phyloP scores from a whole-genome alignment of 345 rosid genomes.

The Excoecaria cochinchinensis region DNA sequence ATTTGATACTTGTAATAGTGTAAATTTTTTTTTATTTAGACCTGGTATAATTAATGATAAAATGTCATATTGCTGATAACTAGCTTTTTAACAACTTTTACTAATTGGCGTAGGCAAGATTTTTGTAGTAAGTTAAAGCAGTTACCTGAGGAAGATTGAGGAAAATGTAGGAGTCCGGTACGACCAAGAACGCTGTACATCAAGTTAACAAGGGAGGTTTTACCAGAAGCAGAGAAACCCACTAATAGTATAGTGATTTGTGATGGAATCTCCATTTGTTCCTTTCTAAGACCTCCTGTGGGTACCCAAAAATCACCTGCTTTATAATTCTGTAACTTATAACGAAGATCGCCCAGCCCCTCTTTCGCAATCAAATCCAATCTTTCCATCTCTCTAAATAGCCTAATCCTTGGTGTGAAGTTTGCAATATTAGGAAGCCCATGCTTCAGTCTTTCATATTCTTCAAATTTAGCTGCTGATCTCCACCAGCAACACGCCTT shows the following conservation, averaged over 20 bases:
- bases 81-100: no score
- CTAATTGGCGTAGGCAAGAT: no score
- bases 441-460: conserved; percentile 35
- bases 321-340: conserved; percentile 44
- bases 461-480: conserved; percentile 42
- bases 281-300: conserved; percentile 46
- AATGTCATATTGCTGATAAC: no score
- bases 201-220: conserved; percentile 60
- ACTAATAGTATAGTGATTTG: conserved; percentile 50
- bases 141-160: conserved; percentile 53
- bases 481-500: conserved; percentile 50
- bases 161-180: conserved; percentile 50
- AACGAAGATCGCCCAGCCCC: conserved; percentile 57
- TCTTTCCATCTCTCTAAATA: conserved; percentile 55
- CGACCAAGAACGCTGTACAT: conserved; percentile 69
- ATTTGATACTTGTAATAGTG: no score
- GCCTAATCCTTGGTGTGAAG: conserved; percentile 45
- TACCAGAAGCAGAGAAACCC: conserved; percentile 60
- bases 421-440: conserved; percentile 31
- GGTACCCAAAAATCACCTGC: conserved; percentile 69
- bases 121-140: not conserved
- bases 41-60: no score
- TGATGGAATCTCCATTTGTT: conserved; percentile 52
- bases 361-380: conserved; percentile 48
- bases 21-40: no score